Evolutionary conservation across 768 basidiomycete species (phyloP).

Genomic region (Amanita rimosa): DNA sequence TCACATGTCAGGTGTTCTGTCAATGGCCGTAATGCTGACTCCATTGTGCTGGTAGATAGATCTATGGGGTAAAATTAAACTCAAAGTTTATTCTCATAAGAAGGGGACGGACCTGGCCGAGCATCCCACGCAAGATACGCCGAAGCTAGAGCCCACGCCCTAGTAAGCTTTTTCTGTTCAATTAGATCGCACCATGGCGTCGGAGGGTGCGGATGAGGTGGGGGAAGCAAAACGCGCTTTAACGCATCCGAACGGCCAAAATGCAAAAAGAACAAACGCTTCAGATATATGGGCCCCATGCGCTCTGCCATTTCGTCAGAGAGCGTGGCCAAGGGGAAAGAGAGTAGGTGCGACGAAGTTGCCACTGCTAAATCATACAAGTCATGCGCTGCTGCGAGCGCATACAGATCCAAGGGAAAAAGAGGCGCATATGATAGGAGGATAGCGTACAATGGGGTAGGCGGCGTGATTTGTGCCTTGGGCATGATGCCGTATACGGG

Average conservation of each 20-base stretch:
- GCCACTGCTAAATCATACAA: slow-evolving; percentile 66
- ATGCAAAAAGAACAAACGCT: slow-evolving; percentile 75
- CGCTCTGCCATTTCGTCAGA: slow-evolving; percentile 59
- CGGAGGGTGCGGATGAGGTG: slow-evolving; percentile 69
- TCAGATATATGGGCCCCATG: slow-evolving; percentile 71
- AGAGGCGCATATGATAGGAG: slow-evolving; percentile 60
- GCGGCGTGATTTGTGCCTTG: slow-evolving; percentile 33
- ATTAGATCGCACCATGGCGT: slow-evolving; percentile 55
- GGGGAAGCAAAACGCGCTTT: slow-evolving; percentile 65
- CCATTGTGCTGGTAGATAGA: slow-evolving; percentile 61
- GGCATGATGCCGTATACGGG: slow-evolving; percentile 49
- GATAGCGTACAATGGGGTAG: slow-evolving; percentile 43
- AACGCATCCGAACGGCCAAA: slow-evolving; percentile 75
- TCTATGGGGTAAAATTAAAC: slow-evolving; percentile 28
- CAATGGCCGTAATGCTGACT: slow-evolving; percentile 59
- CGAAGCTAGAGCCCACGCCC: slow-evolving; percentile 75
- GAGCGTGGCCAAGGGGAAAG: slow-evolving; percentile 53
- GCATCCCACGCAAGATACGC: slow-evolving; percentile 83
- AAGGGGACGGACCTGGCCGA: slow-evolving; percentile 45
- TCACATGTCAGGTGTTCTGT: slow-evolving; percentile 61
- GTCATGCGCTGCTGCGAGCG: slow-evolving; percentile 55
- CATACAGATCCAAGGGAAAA: slow-evolving; percentile 61
- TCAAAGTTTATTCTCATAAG: background rate
- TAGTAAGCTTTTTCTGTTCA: slow-evolving; percentile 68
- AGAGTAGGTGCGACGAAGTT: slow-evolving; percentile 64